Conservation (phyloP, 345 rosid species). For the Ailanthus altissimus region DNA sequence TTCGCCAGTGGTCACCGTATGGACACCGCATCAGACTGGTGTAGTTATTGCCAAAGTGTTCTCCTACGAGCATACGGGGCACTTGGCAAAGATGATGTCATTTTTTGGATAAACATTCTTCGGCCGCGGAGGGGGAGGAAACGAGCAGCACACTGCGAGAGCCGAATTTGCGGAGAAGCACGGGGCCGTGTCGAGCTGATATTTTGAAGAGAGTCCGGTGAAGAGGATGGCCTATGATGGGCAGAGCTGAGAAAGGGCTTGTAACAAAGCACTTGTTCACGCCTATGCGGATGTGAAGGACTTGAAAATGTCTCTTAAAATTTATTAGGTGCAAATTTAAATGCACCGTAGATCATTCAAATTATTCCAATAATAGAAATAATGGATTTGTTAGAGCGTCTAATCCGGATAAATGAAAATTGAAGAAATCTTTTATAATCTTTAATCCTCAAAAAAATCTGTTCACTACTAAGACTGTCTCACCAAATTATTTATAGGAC, state of each 20-base stretch:
- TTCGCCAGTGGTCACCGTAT: conserved; percentile 36
- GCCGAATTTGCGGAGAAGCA: conserved; percentile 28
- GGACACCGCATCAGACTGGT: conserved; percentile 27
- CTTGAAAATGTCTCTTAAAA: too few relatives aligned
- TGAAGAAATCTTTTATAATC: too few relatives aligned
- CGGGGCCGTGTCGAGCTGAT: conserved; percentile 23
- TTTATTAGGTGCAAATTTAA: too few relatives aligned
- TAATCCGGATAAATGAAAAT: too few relatives aligned
- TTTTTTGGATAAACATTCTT: conserved; percentile 37
- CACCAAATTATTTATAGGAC: too few relatives aligned
- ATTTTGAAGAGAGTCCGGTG: conserved; percentile 26
- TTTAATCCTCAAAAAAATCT: too few relatives aligned
- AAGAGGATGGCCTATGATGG: conserved; percentile 40
- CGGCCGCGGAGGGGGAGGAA: conserved; percentile 28
- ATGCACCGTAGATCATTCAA: too few relatives aligned
- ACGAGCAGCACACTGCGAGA: conserved; percentile 33
- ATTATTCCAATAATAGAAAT: too few relatives aligned
- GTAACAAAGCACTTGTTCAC: too few relatives aligned
- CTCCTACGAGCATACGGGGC: conserved; percentile 27
- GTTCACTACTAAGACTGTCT: too few relatives aligned
- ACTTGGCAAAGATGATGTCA: conserved; percentile 34
- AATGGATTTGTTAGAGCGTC: too few relatives aligned
- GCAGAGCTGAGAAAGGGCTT: conserved; percentile 28
- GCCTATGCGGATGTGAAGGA: too few relatives aligned
- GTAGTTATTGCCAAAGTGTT: conserved; percentile 28